Conservation (phyloP, 2,329 filamentous ascomycete species). For the Epichloe brachyelytri region DNA sequence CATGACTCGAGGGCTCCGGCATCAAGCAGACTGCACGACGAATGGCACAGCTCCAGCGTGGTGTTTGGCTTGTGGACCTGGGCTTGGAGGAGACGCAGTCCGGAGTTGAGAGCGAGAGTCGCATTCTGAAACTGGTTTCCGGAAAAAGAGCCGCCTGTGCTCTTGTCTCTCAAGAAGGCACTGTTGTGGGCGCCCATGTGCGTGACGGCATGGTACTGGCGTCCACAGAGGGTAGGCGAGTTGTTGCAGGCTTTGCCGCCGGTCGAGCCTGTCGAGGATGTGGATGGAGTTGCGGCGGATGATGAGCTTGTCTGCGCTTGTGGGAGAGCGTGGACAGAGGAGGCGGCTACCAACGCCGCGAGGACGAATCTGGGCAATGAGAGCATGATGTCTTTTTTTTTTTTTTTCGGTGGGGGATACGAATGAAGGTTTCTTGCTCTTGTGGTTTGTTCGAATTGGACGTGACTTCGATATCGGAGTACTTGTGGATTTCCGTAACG, state of each 20-base stretch:
- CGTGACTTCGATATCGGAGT: background rate
- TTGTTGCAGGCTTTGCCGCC: slow-evolving; percentile 57
- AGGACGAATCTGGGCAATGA: slow-evolving; percentile 12
- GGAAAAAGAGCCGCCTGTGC: slow-evolving; percentile 46
- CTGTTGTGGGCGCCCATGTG: slow-evolving; percentile 67
- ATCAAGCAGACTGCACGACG: slow-evolving; percentile 52
- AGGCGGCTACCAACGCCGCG: slow-evolving; percentile 10
- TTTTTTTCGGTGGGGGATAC: background rate
- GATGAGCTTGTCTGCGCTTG: slow-evolving; percentile 9
- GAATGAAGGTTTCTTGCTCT: background rate
- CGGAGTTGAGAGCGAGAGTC: slow-evolving; percentile 55
- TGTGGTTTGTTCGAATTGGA: background rate
- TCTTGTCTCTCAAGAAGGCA: slow-evolving; percentile 54
- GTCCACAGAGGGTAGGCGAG: slow-evolving; percentile 58
- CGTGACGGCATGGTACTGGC: slow-evolving; percentile 62
- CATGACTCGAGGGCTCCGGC: slow-evolving; percentile 52
- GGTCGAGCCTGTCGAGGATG: slow-evolving; percentile 9
- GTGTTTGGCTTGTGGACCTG: slow-evolving; percentile 54
- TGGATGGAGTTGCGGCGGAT: slow-evolving; percentile 3
- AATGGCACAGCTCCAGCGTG: slow-evolving; percentile 57
- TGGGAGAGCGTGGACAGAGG: slow-evolving; percentile 14
- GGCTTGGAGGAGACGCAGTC: slow-evolving; percentile 56
- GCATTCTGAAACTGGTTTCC: slow-evolving; percentile 67
- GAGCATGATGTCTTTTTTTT: slow-evolving; percentile 6
- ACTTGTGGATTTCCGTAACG: too few species aligned